Evolutionary conservation across 108 stramenopile genomes (phyloP).

Genomic region (Cyclostephanos invisitatus): DNA sequence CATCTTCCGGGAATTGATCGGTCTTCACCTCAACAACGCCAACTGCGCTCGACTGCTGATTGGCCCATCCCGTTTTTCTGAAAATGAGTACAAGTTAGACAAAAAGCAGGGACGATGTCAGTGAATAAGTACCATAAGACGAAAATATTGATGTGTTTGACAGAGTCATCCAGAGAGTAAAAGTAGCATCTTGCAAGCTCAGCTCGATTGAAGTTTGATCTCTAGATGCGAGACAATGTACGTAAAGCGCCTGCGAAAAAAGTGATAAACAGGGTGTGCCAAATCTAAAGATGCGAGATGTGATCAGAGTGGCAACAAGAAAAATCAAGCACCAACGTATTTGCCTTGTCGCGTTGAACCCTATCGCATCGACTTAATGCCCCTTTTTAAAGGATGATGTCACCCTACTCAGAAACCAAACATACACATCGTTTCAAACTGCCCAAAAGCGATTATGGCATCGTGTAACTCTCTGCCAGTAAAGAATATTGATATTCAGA

Average conservation of each 20-base stretch:
- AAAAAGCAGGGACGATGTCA: not conserved
- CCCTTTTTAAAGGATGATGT: not conserved
- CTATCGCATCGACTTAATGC: not conserved
- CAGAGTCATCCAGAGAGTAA: not conserved
- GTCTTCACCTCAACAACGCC: conserved; percentile 62
- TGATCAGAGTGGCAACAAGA: conserved; percentile 15
- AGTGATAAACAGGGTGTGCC: conserved; percentile 18
- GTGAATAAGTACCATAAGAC: not conserved
- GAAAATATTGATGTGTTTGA: not conserved
- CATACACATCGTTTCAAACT: not conserved
- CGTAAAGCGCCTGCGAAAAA: conserved; percentile 11
- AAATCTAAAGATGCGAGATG: conserved; percentile 22
- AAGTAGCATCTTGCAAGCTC: not conserved
- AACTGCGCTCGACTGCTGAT: conserved; percentile 55
- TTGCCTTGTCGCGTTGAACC: conserved; percentile 3
- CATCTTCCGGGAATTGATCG: conserved; percentile 73
- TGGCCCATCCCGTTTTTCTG: conserved; percentile 91
- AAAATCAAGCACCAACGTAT: conserved; percentile 8
- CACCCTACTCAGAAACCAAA: not conserved
- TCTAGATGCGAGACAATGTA: not conserved
- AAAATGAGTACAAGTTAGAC: not conserved
- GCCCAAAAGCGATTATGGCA: not conserved
- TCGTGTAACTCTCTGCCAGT: conserved; percentile 23
- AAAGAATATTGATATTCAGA: conserved; percentile 41
- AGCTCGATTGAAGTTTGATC: not conserved